Evolutionary conservation across 768 basidiomycete species (phyloP).

Genomic region (Chlorophyllum brunneum): DNA sequence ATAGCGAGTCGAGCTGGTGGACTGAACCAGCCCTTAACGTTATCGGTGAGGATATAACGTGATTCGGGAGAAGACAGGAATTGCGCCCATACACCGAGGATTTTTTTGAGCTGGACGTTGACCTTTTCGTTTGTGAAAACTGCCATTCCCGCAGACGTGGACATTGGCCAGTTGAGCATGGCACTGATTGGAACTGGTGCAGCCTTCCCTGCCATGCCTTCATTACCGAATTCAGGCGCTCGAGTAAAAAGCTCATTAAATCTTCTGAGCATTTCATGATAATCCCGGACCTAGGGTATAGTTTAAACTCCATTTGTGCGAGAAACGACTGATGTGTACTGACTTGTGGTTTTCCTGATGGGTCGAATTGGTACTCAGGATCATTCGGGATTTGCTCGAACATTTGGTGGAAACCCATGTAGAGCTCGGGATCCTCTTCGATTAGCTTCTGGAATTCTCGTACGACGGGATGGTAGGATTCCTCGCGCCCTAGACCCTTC

Average conservation of each 20-base stretch:
- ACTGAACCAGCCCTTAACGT: slow-evolving; percentile 42
- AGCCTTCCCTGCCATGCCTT: not conserved
- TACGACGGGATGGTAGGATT: slow-evolving; percentile 14
- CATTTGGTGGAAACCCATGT: slow-evolving; percentile 32
- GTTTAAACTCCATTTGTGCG: no score
- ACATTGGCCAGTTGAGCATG: slow-evolving; percentile 15
- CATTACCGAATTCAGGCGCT: slow-evolving; percentile 4
- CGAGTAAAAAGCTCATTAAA: slow-evolving; percentile 1
- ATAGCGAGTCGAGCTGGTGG: slow-evolving; percentile 23
- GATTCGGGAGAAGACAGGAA: slow-evolving; percentile 42
- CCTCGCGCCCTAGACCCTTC: no score
- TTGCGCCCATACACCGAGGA: slow-evolving; percentile 44
- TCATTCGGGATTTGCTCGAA: slow-evolving; percentile 20
- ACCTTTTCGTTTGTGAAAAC: slow-evolving; percentile 18
- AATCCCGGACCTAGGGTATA: slow-evolving; percentile 1
- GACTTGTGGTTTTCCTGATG: slow-evolving; percentile 16
- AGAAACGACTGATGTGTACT: no score
- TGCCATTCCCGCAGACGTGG: slow-evolving; percentile 15
- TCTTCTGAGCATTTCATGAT: not conserved
- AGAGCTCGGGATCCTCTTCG: slow-evolving; percentile 23
- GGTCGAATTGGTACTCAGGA: slow-evolving; percentile 12
- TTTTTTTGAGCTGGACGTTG: slow-evolving; percentile 16
- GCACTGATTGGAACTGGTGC: slow-evolving; percentile 9
- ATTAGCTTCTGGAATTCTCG: slow-evolving; percentile 27
- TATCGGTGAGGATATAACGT: slow-evolving; percentile 29